Percentiles rank a stretch among this genome's conserved stretches.
Conservation (phyloP, 768 basidiomycete species). For the Leccinum incarnatum region DNA sequence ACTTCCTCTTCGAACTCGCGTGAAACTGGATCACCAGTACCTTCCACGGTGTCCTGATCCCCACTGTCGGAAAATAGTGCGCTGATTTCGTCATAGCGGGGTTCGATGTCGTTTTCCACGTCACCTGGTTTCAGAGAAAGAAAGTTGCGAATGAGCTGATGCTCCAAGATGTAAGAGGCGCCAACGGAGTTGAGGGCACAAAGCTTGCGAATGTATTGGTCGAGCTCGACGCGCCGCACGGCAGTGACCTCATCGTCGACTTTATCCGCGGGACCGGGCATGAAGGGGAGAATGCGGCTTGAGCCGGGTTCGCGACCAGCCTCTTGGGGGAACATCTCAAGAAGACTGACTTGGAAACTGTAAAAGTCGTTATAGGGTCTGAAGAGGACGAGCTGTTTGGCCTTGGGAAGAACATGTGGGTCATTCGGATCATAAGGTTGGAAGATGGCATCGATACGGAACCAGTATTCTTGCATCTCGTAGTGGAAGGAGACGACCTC, state of each 20-base stretch:
- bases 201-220: constrained; percentile 82
- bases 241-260: constrained; percentile 86
- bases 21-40: constrained; percentile 23
- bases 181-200: constrained; percentile 66
- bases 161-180: constrained; percentile 78
- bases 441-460: constrained; percentile 87
- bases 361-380: constrained; percentile 98
- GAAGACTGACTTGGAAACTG: constrained; percentile 89
- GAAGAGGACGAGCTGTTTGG: constrained; percentile 84
- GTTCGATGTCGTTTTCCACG: constrained; percentile 62
- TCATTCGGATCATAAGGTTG: constrained; percentile 73
- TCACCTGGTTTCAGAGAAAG: constrained; percentile 86
- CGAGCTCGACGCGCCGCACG: constrained; percentile 75
- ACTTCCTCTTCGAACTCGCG: constrained; percentile 43
- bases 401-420: constrained; percentile 54
- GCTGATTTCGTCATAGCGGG: constrained; percentile 58
- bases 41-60: constrained; percentile 38
- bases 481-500: constrained; percentile 96
- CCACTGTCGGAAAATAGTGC: constrained; percentile 41
- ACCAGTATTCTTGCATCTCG: constrained; percentile 97
- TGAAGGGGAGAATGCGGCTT: constrained; percentile 85
- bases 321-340: constrained; percentile 86
- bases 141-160: constrained; percentile 78
- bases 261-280: constrained; percentile 89
- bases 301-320: constrained; percentile 73